phyloP scores from a whole-genome alignment of 352 stramenopile genomes.

The Phytophthora tentaculata region DNA sequence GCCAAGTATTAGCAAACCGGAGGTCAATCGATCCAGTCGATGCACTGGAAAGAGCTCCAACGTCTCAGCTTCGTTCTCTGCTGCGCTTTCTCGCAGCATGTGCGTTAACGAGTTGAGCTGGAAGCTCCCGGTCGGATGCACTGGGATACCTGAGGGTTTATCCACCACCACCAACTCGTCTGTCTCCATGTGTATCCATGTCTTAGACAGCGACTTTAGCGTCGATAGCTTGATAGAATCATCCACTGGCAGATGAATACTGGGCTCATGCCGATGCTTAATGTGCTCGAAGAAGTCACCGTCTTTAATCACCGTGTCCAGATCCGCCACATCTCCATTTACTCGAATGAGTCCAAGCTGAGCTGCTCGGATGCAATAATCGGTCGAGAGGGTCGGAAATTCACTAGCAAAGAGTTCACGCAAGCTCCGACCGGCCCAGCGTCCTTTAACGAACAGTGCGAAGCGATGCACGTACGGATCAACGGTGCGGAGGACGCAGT shows the following conservation, averaged over 20 bases:
- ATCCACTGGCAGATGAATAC: conserved; percentile 53
- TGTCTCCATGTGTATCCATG: conserved; percentile 55
- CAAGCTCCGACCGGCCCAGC: conserved; percentile 87
- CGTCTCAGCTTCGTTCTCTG: conserved; percentile 24
- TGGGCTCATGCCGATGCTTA: conserved; percentile 94
- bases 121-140: conserved; percentile 92
- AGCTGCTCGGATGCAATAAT: conserved; percentile 77
- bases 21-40: conserved; percentile 95
- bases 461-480: conserved; percentile 94
- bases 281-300: conserved; percentile 91
- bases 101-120: conserved; percentile 89
- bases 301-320: conserved; percentile 74
- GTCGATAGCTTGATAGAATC: conserved; percentile 10
- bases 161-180: conserved; percentile 64
- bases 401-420: conserved; percentile 84
- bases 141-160: conserved; percentile 90
- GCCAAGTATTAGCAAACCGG: conserved; percentile 64
- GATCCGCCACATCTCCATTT: conserved; percentile 60
- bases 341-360: conserved; percentile 87
- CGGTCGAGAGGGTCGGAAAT: conserved; percentile 49
- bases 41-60: conserved; percentile 84
- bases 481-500: conserved; percentile 55
- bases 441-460: conserved; percentile 89
- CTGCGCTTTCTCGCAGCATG: conserved; percentile 36
- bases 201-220: conserved; percentile 13